Base-by-base conservation (phyloP, 2,329 filamentous ascomycete genomes). In the Alternaria arborescens region DNA sequence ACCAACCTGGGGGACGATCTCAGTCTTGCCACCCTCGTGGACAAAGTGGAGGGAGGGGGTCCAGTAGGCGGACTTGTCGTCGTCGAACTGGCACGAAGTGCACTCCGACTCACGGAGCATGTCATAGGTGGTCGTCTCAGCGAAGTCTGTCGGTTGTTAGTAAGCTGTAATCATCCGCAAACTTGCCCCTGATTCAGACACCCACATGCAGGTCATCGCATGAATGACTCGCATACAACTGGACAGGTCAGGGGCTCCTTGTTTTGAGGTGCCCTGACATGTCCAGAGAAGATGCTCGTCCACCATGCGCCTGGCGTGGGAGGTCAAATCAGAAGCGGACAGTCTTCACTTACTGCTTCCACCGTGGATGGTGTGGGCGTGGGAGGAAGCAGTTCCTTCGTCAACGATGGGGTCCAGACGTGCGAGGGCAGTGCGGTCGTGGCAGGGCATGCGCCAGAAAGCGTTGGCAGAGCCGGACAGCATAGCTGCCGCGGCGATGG, bases 41-140 rank as follows among this genome's bases (percentile, higher is more conserved):
- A 90, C 77, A 71, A 91, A 94, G 81, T 89, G 92, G 10, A 94
- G 80, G 10, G 83, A 82, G 2, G 91, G 91, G 59, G 89, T 88
- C 77, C 76, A 78, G 72, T 78, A 78, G 18, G 75, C 75, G 86
- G 76, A 78, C 65, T 77, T 77, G 65, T 78, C 76, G 40, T 77
- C 68, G 7, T 54, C 69, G 55, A 75, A 83, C 62, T 85, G 84
- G 75, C 91, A 90, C 34, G 89, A 91, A 50, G 88, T 91, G 83
- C 91, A 94, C 26, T 85, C 83, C 26, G 91, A 93, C 48, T 82
- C 72, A 61, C 80, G 77, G 43, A 92, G 83, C 48, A 85, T 82
- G 55, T 87, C 83, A 71, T 89, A 91, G 51, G 83, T 87, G 67
- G 89, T 87, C 55, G 79, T 83, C 69, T 88, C 81, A 62, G 84